Conservation (phyloP, 108 stramenopile genomes). For the Epithemia pelagica region DNA sequence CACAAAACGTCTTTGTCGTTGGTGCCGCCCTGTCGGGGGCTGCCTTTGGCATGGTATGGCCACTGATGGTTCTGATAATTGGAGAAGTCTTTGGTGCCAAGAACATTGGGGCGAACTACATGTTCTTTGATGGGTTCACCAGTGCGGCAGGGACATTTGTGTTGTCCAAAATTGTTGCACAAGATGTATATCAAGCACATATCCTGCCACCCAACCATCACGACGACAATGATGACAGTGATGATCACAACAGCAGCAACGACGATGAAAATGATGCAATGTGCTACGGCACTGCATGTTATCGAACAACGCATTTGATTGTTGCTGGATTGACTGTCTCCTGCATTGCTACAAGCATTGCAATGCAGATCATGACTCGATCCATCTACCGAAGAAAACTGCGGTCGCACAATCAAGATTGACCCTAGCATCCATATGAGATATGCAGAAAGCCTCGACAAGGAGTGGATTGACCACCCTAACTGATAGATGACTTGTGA, state of each 20-base stretch:
- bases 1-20: slow-evolving; percentile 51
- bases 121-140: slow-evolving; percentile 78
- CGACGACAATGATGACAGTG: slow-evolving; percentile 12
- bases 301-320: slow-evolving; percentile 7
- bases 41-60: slow-evolving; percentile 86
- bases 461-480: no score
- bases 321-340: slow-evolving; percentile 3
- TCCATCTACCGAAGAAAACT: slow-evolving; percentile 5
- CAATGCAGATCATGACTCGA: neutral
- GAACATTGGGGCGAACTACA: slow-evolving; percentile 77
- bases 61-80: slow-evolving; percentile 66
- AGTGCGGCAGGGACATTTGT: slow-evolving; percentile 78
- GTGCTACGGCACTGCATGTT: slow-evolving; percentile 9
- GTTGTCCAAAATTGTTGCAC: slow-evolving; percentile 70
- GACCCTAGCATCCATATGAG: no score
- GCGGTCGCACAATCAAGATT: no score
- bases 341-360: slow-evolving; percentile 9
- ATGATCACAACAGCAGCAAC: slow-evolving; percentile 10
- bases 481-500: no score
- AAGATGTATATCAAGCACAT: slow-evolving; percentile 66
- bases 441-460: no score
- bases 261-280: slow-evolving; percentile 5
- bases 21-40: slow-evolving; percentile 63
- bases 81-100: slow-evolving; percentile 67
- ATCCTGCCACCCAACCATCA: slow-evolving; percentile 11